phyloP scores from a whole-genome alignment of 768 basidiomycete genomes.

The Pisolithus tinctorius region DNA sequence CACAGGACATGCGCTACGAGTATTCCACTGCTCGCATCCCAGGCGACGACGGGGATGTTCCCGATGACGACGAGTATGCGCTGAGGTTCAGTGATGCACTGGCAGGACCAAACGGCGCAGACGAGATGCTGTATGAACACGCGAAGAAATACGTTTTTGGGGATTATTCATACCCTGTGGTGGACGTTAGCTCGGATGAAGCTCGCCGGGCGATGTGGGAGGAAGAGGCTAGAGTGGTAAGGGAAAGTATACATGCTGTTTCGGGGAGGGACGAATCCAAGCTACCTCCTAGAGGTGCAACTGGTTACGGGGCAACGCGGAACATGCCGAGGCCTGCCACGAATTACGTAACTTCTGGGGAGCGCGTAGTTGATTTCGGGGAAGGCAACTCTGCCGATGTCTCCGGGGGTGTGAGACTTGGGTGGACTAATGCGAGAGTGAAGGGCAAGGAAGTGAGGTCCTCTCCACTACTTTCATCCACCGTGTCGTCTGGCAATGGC shows the following conservation, averaged over 20 bases:
- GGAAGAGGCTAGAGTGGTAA: conserved; percentile 23
- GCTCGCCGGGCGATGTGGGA: conserved; percentile 25
- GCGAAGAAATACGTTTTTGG: conserved; percentile 81
- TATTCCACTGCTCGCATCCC: conserved; percentile 9
- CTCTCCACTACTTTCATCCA: neutral
- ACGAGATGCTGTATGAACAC: conserved; percentile 72
- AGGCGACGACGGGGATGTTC: conserved; percentile 25
- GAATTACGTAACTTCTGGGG: conserved; percentile 4
- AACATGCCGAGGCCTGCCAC: conserved; percentile 4
- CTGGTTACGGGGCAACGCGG: conserved; percentile 24
- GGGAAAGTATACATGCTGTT: conserved; percentile 14
- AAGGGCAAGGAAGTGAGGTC: neutral
- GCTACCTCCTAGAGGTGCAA: neutral
- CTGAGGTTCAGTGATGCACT: conserved; percentile 21
- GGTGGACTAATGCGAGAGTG: conserved; percentile 34
- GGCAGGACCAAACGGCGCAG: conserved; percentile 51
- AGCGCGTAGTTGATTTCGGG: conserved; percentile 6
- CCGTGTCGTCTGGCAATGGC: conserved; percentile 1
- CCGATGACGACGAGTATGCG: conserved; percentile 30
- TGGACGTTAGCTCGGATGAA: conserved; percentile 71
- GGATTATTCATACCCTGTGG: conserved; percentile 84
- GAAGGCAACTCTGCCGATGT: conserved; percentile 13
- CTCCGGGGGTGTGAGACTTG: conserved; percentile 34
- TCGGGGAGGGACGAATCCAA: conserved; percentile 1
- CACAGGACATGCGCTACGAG: conserved; percentile 43